Percentiles rank a stretch among this genome's conserved stretches.
Conservation (phyloP, 73 alveolate genomes). For the Tetrahymena elliotti region DNA sequence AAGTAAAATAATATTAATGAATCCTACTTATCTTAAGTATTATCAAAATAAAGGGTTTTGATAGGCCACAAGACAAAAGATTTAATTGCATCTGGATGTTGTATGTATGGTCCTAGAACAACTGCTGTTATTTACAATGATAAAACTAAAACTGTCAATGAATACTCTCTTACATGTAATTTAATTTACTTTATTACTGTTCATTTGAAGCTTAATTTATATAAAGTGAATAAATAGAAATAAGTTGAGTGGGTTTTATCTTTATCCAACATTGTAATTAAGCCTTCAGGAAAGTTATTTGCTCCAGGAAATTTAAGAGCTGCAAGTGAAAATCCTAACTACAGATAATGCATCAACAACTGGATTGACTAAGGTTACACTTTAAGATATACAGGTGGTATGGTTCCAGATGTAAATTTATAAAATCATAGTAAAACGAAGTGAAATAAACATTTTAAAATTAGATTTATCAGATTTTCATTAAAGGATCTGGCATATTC, state of each 20-base stretch:
- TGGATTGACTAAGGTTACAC: conserved; percentile 71
- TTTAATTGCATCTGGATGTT: conserved; percentile 49
- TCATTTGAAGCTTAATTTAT: not conserved
- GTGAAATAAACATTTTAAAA: too few relatives aligned
- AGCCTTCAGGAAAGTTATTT: conserved; percentile 61
- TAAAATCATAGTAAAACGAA: not conserved
- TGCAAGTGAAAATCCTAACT: conserved; percentile 50
- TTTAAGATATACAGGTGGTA: conserved; percentile 84
- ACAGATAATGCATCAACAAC: conserved; percentile 43
- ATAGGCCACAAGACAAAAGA: conserved; percentile 55
- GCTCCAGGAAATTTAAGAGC: conserved; percentile 78
- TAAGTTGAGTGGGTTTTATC: conserved; percentile 57
- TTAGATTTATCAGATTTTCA: conserved; percentile 63
- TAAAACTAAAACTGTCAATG: conserved; percentile 45
- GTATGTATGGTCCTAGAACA: conserved; percentile 68
- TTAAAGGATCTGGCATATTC: conserved; percentile 78
- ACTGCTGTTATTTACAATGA: conserved; percentile 44
- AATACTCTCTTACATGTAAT: conserved; percentile 40
- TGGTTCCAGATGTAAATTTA: conserved; percentile 68
- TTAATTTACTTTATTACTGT: not conserved
- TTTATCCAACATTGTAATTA: conserved; percentile 51
- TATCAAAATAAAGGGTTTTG: not conserved
- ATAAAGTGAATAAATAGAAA: not conserved
- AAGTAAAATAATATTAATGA: not conserved
- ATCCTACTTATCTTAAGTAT: not conserved